Percentiles rank a stretch among this genome's conserved stretches.
Conservation (phyloP, 805 yeast species). For the Saccharomycopsis olivae region DNA sequence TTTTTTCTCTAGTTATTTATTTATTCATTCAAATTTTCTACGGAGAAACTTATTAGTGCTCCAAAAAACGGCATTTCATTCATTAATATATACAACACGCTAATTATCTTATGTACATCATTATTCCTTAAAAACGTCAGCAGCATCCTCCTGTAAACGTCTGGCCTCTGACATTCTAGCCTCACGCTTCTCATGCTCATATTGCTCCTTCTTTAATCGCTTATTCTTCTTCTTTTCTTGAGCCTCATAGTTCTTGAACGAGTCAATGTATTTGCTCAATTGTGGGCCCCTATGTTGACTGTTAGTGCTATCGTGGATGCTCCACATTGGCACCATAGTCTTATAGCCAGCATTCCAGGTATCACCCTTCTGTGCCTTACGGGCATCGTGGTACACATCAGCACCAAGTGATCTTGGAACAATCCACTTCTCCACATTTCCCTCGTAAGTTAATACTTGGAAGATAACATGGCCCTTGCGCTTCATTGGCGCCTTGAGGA, state of each 20-base stretch:
- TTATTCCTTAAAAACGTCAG: no score
- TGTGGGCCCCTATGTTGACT: not conserved
- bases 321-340: constrained; percentile 27
- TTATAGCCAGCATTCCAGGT: constrained; percentile 72
- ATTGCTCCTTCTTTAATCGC: constrained; percentile 1
- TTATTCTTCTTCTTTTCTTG: constrained; percentile 4
- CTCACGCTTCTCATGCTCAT: constrained; percentile 3
- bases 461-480: constrained; percentile 74
- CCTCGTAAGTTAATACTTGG: constrained; percentile 71
- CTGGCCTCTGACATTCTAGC: no score
- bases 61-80: no score
- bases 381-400: constrained; percentile 77
- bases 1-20: no score
- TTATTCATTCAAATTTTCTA: no score
- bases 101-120: no score
- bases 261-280: not conserved
- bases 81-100: no score
- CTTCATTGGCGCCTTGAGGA: constrained; percentile 60
- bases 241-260: constrained; percentile 2
- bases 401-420: constrained; percentile 69
- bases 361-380: constrained; percentile 80
- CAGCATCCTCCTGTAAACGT: no score
- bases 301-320: constrained; percentile 22
- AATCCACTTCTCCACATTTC: constrained; percentile 78
- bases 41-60: no score